Evolutionary conservation across 1,284 basidiomycete species (phyloP).

Genomic region (Puccinia horiana): DNA sequence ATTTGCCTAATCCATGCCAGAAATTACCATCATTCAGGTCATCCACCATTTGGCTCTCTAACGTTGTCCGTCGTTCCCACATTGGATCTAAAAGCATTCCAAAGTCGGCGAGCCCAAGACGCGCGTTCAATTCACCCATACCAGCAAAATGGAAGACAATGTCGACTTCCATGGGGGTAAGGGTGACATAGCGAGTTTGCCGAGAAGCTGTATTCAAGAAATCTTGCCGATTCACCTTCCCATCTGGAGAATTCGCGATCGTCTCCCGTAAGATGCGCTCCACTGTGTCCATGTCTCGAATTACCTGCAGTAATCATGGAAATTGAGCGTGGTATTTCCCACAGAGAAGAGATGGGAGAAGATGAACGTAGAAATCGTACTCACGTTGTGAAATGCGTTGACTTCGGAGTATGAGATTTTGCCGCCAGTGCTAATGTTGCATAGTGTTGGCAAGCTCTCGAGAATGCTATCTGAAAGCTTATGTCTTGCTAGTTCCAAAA

Average conservation of each 20-base stretch:
- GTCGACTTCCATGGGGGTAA: slow-evolving; percentile 91
- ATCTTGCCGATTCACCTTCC: slow-evolving; percentile 68
- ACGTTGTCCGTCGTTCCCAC: slow-evolving; percentile 63
- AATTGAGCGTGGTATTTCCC: background rate
- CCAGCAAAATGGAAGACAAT: slow-evolving; percentile 95
- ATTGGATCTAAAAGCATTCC: slow-evolving; percentile 81
- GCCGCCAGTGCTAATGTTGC: slow-evolving; percentile 79
- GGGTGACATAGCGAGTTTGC: slow-evolving; percentile 78
- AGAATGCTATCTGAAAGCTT: slow-evolving; percentile 89
- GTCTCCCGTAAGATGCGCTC: slow-evolving; percentile 78
- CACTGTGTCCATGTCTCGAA: slow-evolving; percentile 86
- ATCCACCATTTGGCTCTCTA: slow-evolving; percentile 19
- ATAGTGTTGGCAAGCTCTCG: slow-evolving; percentile 82
- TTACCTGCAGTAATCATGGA: slow-evolving; percentile 53
- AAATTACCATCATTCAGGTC: slow-evolving; percentile 49
- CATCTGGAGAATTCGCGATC: slow-evolving; percentile 83
- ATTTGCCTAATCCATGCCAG: slow-evolving; percentile 55
- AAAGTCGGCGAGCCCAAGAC: slow-evolving; percentile 81
- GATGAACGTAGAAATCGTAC: slow-evolving; percentile 60
- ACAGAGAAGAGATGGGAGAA: slow-evolving; percentile 60
- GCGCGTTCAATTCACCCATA: slow-evolving; percentile 65
- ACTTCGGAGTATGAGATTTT: slow-evolving; percentile 93
- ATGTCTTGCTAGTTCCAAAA: slow-evolving; percentile 90
- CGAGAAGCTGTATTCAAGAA: slow-evolving; percentile 62
- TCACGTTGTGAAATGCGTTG: slow-evolving; percentile 88